Percentiles rank a stretch among this genome's conserved stretches.
phyloP scores from a whole-genome alignment of 805 yeast species.

The Tetrapisispora fleetii region DNA sequence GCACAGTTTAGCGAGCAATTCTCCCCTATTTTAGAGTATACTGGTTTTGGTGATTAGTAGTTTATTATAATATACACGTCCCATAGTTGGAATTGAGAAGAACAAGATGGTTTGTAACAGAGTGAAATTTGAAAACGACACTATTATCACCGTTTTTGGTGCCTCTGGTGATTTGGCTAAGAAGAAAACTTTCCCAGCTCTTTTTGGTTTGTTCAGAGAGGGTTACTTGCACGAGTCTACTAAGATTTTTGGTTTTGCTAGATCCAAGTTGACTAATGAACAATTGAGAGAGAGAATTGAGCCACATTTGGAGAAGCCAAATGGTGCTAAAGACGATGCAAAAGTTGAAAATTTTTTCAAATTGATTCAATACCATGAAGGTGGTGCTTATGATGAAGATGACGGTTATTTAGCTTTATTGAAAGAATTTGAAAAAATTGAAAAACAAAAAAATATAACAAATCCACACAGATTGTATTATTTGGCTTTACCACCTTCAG shows the following conservation, averaged over 20 bases:
- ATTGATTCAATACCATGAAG: slow-evolving; percentile 59
- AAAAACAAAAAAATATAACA: slow-evolving; percentile 35
- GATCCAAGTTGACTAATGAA: slow-evolving; percentile 60
- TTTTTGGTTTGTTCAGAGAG: slow-evolving; percentile 66
- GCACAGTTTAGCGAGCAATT: too few species aligned
- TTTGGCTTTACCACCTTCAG: slow-evolving; percentile 91
- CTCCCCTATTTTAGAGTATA: too few species aligned
- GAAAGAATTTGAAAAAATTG: slow-evolving; percentile 47
- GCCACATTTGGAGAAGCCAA: slow-evolving; percentile 49
- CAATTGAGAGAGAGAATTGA: slow-evolving; percentile 62
- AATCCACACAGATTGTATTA: slow-evolving; percentile 77
- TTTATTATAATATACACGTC: too few species aligned
- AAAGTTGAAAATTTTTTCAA: slow-evolving; percentile 55
- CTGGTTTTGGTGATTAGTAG: too few species aligned
- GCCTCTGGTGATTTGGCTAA: slow-evolving; percentile 94
- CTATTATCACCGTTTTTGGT: slow-evolving; percentile 75
- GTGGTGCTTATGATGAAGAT: slow-evolving; percentile 61
- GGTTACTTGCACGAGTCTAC: slow-evolving; percentile 64
- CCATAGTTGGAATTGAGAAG: too few species aligned
- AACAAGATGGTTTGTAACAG: background rate
- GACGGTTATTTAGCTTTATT: slow-evolving; percentile 62
- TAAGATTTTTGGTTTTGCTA: slow-evolving; percentile 83
- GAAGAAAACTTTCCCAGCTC: slow-evolving; percentile 88
- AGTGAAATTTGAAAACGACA: slow-evolving; percentile 43
- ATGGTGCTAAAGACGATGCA: slow-evolving; percentile 32